Evolutionary conservation across 2,329 filamentous ascomycete genomes (phyloP), one percentile per base, ranked within the genome.

Genomic region (Aspergillus ochraceoroseus): DNA sequence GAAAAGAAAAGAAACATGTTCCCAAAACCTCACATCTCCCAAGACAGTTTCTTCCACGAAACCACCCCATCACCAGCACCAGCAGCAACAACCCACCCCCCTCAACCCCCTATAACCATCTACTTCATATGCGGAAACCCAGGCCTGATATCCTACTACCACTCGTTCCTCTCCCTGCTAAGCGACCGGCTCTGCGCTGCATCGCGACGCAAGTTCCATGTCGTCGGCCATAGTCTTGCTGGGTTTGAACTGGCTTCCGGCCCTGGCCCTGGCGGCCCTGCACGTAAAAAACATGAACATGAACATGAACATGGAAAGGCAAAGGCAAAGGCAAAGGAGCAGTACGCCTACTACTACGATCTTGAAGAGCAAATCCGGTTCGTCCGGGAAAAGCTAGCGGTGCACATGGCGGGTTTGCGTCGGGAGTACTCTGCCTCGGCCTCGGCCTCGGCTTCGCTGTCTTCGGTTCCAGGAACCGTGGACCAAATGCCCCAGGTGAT

Each of bases 41-140:
- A 48, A 9, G 55, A 64, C 42, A 55, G 47, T 25, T 65, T 65
- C 48, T 53, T 58, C 26, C 47, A 53, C 39, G 47, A 39, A 15
- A 55, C 52, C 57, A 54, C 34, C 37, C 17, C 31, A n/a, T n/a
- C n/a, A n/a, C n/a, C n/a, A n/a, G n/a, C n/a, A n/a, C n/a, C n/a
- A n/a, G n/a, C n/a, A n/a, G n/a, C n/a, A n/a, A n/a, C n/a, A n/a
- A n/a, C 17, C 5, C 17, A 20, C 38, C 47, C 26, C 41, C 19
- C 18, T 32, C 5, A 36, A 2, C 32, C 14, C 4, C 28, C 44
- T 7, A 54, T 54, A 2, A 56, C 61, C 19, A 58, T 70, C 8
- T 72, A 66, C 51, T 70, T 74, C 41, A 65, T 76, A 20, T 66
- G 71, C 14, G 72, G 72, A 17, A 76, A 75, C 46, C 70, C 72